phyloP scores from a whole-genome alignment of 441 rosid species.

The Syzygium malaccense region DNA sequence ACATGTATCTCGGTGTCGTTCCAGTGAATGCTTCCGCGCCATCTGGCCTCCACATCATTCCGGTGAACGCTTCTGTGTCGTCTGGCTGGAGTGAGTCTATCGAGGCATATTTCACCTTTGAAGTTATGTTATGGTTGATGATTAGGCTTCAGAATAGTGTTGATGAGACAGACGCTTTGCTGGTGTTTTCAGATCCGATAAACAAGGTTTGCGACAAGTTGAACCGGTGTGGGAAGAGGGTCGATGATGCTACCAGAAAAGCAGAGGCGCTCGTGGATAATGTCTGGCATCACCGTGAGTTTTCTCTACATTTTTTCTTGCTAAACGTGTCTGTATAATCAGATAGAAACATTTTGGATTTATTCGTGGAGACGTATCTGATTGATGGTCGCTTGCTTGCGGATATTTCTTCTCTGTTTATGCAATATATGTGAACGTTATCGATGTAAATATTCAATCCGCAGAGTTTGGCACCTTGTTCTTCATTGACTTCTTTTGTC shows the following conservation, averaged over 20 bases:
- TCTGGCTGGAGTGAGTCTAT: background rate
- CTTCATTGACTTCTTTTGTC: background rate
- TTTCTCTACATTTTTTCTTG: background rate
- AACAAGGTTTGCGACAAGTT: slow-evolving; percentile 35
- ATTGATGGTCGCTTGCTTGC: background rate
- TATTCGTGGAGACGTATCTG: background rate
- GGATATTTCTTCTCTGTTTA: background rate
- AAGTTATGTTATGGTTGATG: background rate
- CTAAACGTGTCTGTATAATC: background rate
- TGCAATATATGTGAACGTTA: background rate
- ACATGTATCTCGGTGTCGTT: background rate
- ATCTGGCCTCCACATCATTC: background rate
- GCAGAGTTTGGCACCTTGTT: background rate
- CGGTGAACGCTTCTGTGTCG: background rate
- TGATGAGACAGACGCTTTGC: background rate
- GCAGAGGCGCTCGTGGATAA: slow-evolving; percentile 53
- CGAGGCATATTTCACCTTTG: background rate
- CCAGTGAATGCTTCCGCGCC: background rate
- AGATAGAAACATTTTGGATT: background rate
- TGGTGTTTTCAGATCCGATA: slow-evolving; percentile 41
- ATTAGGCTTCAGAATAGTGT: background rate
- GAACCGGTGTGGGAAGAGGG: slow-evolving; percentile 46
- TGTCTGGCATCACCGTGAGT: slow-evolving; percentile 61
- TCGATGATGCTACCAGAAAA: slow-evolving; percentile 45
- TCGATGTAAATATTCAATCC: too few relatives aligned